These are phyloP conservation scores for Talaromyces sp. DNA, from an alignment of 2,329 filamentous ascomycete species.

Conservation along the genomic window DNA sequence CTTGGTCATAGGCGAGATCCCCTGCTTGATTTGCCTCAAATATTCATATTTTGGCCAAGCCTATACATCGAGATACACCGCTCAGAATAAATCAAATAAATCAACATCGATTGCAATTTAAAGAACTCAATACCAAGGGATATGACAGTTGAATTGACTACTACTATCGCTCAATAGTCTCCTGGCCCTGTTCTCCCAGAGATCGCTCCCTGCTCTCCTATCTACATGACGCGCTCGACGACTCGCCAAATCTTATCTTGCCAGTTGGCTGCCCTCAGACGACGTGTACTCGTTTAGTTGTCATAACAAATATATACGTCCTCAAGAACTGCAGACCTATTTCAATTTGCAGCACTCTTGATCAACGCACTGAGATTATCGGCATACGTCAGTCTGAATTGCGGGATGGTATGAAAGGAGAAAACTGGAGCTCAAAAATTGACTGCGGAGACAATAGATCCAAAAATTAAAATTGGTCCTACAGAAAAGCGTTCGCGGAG, in stretches of 20 bases:
- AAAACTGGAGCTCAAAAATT: background rate
- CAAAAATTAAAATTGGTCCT: background rate
- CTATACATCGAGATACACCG: background rate
- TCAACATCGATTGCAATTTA: background rate
- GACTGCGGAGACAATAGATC: background rate
- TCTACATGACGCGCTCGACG: background rate
- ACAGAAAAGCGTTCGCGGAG: background rate
- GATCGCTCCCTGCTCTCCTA: background rate
- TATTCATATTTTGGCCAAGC: background rate
- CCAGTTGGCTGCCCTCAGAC: background rate
- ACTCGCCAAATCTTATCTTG: background rate
- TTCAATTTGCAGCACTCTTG: background rate
- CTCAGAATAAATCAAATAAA: background rate
- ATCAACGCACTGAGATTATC: background rate
- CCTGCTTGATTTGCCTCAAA: background rate
- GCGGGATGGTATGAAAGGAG: background rate
- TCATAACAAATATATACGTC: background rate
- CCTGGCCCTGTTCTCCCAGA: background rate
- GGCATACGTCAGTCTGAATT: background rate
- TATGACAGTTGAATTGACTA: background rate
- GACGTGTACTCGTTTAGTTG: background rate
- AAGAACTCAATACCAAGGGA: background rate
- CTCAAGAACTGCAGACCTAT: background rate
- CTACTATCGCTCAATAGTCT: background rate
- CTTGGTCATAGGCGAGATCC: background rate